phyloP scores from a whole-genome alignment of 2,329 filamentous ascomycete species.

The Mariannaea elegans region DNA sequence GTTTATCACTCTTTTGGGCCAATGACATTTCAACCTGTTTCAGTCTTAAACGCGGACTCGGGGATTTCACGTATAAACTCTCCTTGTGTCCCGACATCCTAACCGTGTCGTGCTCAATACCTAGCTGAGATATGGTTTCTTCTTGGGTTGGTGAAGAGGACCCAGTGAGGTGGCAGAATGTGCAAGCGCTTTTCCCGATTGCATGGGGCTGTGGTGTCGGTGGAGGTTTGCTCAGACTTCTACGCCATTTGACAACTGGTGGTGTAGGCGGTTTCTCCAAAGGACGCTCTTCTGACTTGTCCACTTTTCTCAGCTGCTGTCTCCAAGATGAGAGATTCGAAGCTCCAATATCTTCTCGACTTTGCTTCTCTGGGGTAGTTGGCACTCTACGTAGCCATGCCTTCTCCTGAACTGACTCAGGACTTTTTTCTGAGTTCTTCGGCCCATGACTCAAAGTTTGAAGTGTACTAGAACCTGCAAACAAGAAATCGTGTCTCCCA shows the following conservation, averaged over 20 bases:
- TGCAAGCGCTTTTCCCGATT: conserved; percentile 28
- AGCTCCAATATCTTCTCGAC: conserved; percentile 9
- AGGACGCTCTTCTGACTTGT: conserved; percentile 27
- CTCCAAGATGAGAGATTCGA: conserved; percentile 33
- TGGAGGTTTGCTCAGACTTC: conserved; percentile 34
- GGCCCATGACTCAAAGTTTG: neutral
- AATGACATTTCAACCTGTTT: conserved; percentile 42
- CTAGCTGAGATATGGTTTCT: conserved; percentile 1
- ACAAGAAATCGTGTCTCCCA: neutral
- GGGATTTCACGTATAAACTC: neutral
- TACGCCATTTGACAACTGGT: conserved; percentile 32
- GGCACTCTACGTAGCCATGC: conserved; percentile 18
- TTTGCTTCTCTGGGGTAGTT: conserved; percentile 6
- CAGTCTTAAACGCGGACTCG: conserved; percentile 35
- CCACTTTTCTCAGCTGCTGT: conserved; percentile 37
- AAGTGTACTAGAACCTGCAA: neutral
- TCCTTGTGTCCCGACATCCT: neutral
- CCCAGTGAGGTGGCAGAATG: conserved; percentile 34
- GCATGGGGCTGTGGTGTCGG: conserved; percentile 22
- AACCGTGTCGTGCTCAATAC: conserved; percentile 7
- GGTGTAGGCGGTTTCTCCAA: conserved; percentile 21
- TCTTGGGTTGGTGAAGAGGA: conserved; percentile 21
- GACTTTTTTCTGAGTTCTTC: neutral
- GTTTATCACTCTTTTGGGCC: conserved; percentile 34
- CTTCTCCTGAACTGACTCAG: neutral